Conservation (phyloP, 768 basidiomycete species). For the Chalciporus piperatus region DNA sequence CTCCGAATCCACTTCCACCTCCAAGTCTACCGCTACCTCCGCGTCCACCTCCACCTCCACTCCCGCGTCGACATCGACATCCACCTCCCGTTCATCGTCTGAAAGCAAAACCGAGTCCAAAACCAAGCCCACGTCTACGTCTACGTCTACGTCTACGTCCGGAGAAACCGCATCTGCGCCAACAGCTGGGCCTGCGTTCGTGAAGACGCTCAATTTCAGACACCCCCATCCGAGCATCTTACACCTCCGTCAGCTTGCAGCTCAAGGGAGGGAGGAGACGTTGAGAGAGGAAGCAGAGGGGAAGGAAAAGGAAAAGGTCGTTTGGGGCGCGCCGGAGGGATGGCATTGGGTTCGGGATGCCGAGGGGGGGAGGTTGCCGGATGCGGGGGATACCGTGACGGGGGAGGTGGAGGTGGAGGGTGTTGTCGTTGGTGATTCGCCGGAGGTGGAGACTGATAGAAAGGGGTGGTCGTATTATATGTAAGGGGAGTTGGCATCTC, state of each 20-base stretch:
- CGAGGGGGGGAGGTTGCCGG: conserved; percentile 11
- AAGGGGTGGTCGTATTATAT: not conserved
- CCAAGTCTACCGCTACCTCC: too few species aligned
- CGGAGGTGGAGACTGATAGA: not conserved
- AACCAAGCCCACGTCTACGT: too few species aligned
- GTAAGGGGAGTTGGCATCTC: too few species aligned
- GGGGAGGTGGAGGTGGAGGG: not conserved
- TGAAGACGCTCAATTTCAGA: conserved; percentile 29
- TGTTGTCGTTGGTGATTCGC: not conserved
- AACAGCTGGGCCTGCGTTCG: conserved; percentile 5
- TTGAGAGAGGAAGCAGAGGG: conserved; percentile 40
- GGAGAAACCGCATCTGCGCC: conserved; percentile 8
- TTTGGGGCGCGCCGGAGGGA: conserved; percentile 29
- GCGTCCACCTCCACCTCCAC: too few species aligned
- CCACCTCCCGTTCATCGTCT: not conserved
- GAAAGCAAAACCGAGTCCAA: too few species aligned
- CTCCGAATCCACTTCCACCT: too few species aligned
- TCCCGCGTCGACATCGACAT: not conserved
- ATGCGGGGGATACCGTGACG: not conserved
- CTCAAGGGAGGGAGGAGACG: conserved; percentile 42
- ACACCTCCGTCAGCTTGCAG: conserved; percentile 45
- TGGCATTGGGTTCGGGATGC: not conserved
- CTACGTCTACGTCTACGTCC: too few species aligned
- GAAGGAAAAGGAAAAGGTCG: conserved; percentile 45
- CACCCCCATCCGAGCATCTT: conserved; percentile 34